These are phyloP conservation scores for Rhizopogon sp. DNA, from an alignment of 768 basidiomycete species.

Conservation along the genomic window DNA sequence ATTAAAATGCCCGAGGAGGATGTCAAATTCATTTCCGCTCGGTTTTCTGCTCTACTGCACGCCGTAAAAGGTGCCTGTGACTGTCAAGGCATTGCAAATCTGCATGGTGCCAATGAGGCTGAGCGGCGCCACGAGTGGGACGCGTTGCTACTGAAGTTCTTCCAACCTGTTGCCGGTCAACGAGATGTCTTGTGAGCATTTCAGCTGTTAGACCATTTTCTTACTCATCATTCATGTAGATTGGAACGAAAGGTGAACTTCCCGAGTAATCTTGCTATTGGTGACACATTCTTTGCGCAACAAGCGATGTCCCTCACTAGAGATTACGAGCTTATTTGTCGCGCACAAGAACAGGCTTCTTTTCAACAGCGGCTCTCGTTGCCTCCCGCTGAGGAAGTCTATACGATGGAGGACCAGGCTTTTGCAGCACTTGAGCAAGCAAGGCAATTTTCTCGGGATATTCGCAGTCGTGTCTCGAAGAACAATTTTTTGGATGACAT, in stretches of 20 bases:
- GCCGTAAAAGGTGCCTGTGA: background rate
- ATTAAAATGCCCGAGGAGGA: background rate
- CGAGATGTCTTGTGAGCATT: background rate
- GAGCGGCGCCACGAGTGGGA: background rate
- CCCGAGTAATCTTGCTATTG: background rate
- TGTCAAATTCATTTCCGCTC: background rate
- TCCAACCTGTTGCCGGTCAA: background rate
- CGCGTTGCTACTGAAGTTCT: background rate
- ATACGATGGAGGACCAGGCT: background rate
- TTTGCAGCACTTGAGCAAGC: background rate
- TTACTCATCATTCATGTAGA: too few species aligned
- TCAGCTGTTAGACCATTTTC: too few species aligned
- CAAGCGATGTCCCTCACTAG: background rate
- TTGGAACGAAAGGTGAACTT: background rate
- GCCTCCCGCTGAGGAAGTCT: too few species aligned
- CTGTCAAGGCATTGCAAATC: background rate
- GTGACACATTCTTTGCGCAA: background rate
- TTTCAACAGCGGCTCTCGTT: too few species aligned
- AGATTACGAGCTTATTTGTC: background rate
- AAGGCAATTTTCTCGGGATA: background rate
- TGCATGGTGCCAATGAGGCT: background rate
- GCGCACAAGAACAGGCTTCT: background rate
- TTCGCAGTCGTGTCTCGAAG: background rate
- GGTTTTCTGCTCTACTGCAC: background rate
- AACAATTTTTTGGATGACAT: background rate